These are phyloP conservation scores for Thozetella sp. DNA, from an alignment of 495 filamentous ascomycete species.

Conservation along the genomic window DNA sequence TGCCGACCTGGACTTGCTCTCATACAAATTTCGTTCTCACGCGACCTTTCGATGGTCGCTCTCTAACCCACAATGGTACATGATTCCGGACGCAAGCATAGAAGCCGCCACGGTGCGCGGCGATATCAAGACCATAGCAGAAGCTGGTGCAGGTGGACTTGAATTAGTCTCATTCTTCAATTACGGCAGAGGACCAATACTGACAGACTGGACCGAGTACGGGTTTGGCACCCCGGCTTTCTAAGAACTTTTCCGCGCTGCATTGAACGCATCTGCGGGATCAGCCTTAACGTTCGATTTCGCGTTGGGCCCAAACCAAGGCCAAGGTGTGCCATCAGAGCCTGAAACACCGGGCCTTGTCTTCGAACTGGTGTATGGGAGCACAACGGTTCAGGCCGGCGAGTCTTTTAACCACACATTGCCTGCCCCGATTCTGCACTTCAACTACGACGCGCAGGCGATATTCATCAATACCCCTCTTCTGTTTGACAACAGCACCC, in stretches of 20 bases:
- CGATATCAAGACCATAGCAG: slow-evolving; percentile 14
- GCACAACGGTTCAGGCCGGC: background rate
- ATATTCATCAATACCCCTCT: slow-evolving; percentile 29
- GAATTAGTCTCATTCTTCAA: slow-evolving; percentile 31
- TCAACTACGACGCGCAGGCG: slow-evolving; percentile 19
- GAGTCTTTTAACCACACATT: background rate
- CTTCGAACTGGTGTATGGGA: slow-evolving; percentile 31
- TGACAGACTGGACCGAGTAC: slow-evolving; percentile 45
- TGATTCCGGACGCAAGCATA: slow-evolving; percentile 33
- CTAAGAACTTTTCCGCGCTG: slow-evolving; percentile 32
- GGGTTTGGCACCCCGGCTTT: slow-evolving; percentile 48
- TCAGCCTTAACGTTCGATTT: slow-evolving; percentile 46
- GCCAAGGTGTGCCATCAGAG: slow-evolving; percentile 44
- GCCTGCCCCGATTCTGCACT: slow-evolving; percentile 10
- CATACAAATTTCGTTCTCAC: too few species aligned
- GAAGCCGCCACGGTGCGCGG: slow-evolving; percentile 12
- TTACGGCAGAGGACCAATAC: slow-evolving; percentile 18
- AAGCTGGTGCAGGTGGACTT: slow-evolving; percentile 20
- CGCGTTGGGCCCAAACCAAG: slow-evolving; percentile 48
- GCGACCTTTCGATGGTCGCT: too few species aligned
- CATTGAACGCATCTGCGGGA: slow-evolving; percentile 36
- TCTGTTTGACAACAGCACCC: slow-evolving; percentile 37
- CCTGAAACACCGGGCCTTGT: slow-evolving; percentile 34
- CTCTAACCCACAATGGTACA: too few species aligned
- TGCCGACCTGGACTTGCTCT: too few species aligned